Percentiles rank a stretch among this genome's conserved stretches.
Evolutionary conservation across 257 asterid species (phyloP).

Genomic region (Capsicum pubescens): DNA sequence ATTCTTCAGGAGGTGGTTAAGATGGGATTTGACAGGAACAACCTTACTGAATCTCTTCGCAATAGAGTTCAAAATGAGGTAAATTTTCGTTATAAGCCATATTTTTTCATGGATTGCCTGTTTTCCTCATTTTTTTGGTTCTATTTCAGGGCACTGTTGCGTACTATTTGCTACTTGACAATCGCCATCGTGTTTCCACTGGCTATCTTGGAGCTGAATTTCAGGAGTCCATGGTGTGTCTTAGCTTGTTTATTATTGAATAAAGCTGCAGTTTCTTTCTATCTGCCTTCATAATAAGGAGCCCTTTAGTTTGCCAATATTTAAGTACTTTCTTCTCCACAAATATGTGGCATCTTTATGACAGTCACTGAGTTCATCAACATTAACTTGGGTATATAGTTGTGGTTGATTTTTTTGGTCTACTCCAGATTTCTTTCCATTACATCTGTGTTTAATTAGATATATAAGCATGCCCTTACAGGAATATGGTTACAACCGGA

Average conservation of each 20-base stretch:
- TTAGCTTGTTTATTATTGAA: slow-evolving; percentile 30
- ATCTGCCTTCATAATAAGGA: not conserved
- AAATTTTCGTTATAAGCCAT: slow-evolving; percentile 29
- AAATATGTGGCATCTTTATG: not conserved
- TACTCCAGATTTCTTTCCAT: not conserved
- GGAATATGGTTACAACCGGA: slow-evolving; percentile 57
- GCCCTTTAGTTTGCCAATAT: not conserved
- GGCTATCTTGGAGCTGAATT: slow-evolving; percentile 96
- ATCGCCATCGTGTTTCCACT: slow-evolving; percentile 71
- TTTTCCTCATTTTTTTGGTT: slow-evolving; percentile 27
- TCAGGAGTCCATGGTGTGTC: slow-evolving; percentile 73
- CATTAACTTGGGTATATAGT: slow-evolving; percentile 14
- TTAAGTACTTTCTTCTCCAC: slow-evolving; percentile 10
- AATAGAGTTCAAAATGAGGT: slow-evolving; percentile 92
- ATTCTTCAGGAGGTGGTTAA: slow-evolving; percentile 82
- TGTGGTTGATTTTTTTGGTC: not conserved
- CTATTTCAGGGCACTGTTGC: slow-evolving; percentile 82
- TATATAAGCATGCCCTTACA: slow-evolving; percentile 27
- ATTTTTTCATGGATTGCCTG: slow-evolving; percentile 16
- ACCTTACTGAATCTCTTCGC: slow-evolving; percentile 73
- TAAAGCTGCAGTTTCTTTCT: not conserved
- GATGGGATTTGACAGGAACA: slow-evolving; percentile 79
- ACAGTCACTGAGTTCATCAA: not conserved
- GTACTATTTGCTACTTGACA: slow-evolving; percentile 85
- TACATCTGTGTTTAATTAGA: not conserved